phyloP scores from a whole-genome alignment of 257 asterid species.

The Solanum infundibuliforme region DNA sequence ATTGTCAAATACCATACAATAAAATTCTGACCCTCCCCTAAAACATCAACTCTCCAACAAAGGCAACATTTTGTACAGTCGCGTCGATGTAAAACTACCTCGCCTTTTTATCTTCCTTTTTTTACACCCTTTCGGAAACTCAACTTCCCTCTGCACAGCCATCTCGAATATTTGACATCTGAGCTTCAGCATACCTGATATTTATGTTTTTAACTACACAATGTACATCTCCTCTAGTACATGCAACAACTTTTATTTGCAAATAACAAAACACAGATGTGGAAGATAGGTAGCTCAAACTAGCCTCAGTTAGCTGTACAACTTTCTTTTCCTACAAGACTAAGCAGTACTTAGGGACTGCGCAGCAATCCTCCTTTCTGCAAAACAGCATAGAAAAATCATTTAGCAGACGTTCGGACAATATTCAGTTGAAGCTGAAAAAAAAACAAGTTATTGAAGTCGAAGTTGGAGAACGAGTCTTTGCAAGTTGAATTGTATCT shows the following conservation, averaged over 20 bases:
- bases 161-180: constrained; percentile 18
- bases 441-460: not conserved
- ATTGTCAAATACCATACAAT: constrained; percentile 13
- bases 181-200: constrained; percentile 26
- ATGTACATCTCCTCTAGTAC: constrained; percentile 36
- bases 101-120: constrained; percentile 11
- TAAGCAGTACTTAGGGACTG: constrained; percentile 22
- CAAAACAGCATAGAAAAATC: not conserved
- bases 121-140: constrained; percentile 12
- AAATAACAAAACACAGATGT: not conserved
- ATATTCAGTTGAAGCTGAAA: not conserved
- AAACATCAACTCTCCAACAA: constrained; percentile 20
- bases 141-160: constrained; percentile 24
- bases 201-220: constrained; percentile 27
- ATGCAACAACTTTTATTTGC: constrained; percentile 34
- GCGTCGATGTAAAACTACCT: constrained; percentile 15
- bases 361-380: constrained; percentile 56
- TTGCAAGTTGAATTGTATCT: not conserved
- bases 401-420: not conserved
- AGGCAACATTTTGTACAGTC: constrained; percentile 27
- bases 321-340: constrained; percentile 29
- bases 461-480: not conserved
- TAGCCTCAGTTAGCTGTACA: constrained; percentile 87
- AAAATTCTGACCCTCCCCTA: constrained; percentile 9
- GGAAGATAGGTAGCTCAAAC: constrained; percentile 44